Percentiles rank a stretch among this genome's conserved stretches.
Evolutionary conservation across 352 stramenopile species (phyloP).

Genomic region (Phytophthora multivora): DNA sequence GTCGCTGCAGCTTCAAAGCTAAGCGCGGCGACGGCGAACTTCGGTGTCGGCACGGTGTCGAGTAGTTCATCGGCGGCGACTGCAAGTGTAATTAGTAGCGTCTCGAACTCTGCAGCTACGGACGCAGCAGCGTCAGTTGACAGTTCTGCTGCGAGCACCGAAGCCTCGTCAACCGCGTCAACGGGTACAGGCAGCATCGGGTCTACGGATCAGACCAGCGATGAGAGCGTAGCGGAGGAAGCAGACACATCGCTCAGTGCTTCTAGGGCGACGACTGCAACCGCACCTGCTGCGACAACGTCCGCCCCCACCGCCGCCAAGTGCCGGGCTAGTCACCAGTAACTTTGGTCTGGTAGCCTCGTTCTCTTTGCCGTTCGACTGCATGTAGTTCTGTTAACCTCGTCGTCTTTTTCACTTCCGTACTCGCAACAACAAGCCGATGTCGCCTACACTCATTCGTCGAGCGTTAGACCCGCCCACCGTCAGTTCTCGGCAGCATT

Average conservation of each 20-base stretch:
- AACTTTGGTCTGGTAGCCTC: background rate
- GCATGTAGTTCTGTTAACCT: too few species aligned
- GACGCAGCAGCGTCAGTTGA: background rate
- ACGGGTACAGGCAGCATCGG: background rate
- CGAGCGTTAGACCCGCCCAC: too few species aligned
- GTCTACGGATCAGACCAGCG: background rate
- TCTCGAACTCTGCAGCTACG: background rate
- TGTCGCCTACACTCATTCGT: too few species aligned
- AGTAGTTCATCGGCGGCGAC: background rate
- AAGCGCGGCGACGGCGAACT: slow-evolving; percentile 9
- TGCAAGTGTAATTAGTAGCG: background rate
- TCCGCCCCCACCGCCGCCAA: background rate
- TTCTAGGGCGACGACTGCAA: background rate
- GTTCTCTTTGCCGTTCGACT: too few species aligned
- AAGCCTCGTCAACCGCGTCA: background rate
- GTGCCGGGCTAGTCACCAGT: background rate
- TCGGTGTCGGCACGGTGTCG: slow-evolving; percentile 12
- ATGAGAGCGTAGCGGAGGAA: background rate
- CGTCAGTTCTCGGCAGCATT: too few species aligned
- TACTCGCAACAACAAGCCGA: too few species aligned
- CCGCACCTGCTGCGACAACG: background rate
- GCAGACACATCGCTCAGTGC: background rate
- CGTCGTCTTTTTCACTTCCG: too few species aligned
- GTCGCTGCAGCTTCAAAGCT: slow-evolving; percentile 18
- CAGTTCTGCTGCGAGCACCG: background rate